phyloP scores from a whole-genome alignment of 257 asterid genomes.

The Fraxinus anomala region DNA sequence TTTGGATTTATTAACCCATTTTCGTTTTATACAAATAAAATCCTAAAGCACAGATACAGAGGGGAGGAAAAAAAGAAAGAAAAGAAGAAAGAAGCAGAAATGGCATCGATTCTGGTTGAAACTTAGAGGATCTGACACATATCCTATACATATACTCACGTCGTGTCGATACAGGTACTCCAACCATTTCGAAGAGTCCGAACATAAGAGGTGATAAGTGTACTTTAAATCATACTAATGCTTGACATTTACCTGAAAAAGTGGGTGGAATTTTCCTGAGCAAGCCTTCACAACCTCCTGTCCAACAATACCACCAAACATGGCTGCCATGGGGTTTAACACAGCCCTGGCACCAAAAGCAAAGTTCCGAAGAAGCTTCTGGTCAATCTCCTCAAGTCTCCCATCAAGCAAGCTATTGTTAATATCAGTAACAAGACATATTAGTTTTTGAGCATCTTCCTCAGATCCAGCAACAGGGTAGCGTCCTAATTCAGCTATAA shows the following conservation, averaged over 20 bases:
- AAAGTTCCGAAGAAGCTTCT: conserved; percentile 38
- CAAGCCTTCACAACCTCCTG: conserved; percentile 61
- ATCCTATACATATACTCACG: no score
- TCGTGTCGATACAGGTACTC: no score
- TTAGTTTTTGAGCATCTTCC: conserved; percentile 43
- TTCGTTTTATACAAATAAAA: no score
- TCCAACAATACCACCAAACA: conserved; percentile 62
- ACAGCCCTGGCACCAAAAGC: conserved; percentile 53
- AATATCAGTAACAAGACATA: conserved; percentile 28
- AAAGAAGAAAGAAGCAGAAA: no score
- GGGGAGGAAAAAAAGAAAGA: no score
- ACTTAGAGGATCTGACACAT: no score
- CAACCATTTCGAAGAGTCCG: no score
- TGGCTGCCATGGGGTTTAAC: conserved; percentile 58
- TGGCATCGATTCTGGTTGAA: no score
- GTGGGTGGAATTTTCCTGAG: conserved; percentile 60
- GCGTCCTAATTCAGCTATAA: conserved; percentile 36
- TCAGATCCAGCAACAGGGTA: conserved; percentile 52
- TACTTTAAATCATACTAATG: no score
- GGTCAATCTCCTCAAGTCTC: conserved; percentile 39
- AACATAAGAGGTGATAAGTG: no score
- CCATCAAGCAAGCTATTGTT: conserved; percentile 35
- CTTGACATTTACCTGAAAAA: conserved; percentile 37
- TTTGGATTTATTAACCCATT: no score
- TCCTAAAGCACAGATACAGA: no score